Evolutionary conservation across 805 yeast genomes (phyloP), one percentile per base, ranked within the genome.

Genomic region (Brettanomyces nanus): DNA sequence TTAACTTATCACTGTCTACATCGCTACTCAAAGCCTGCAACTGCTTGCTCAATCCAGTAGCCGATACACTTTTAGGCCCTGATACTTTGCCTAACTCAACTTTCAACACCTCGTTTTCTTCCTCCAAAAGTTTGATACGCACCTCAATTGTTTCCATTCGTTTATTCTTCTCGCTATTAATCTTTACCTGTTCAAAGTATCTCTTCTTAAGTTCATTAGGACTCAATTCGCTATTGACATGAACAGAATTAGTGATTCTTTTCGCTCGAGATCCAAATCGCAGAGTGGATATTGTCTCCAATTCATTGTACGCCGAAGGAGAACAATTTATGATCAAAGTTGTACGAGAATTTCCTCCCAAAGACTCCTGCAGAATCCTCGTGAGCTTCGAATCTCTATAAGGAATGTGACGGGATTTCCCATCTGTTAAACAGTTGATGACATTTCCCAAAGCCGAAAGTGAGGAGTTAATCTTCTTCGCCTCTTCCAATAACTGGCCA

Each of bases 311-410:
- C 3, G 62, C 51, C 0, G 80, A 65, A 0, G 85, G 81, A 0
- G 92, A 82, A 45, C 92, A 82, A 45, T 80, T 80, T 29, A 85
- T 68, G 14, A 86, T 73, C 34, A 85, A 62, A 2, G 83, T 71
- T 0, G 94, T 86, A 36, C 86, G 65, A 3, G 89, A 77, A 54
- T 85, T 85, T 1, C 95, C 95, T 5, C 94, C 92, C 18, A 85
- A 60, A 0, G 90, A 77, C 46, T 82, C 87, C 52, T 82, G 89
- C 25, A 85, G 58, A 11, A 86, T 76, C 43, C 90, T 66, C 0
- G 95, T 83, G 36, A 85, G 66, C 47, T 81, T 81, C 2, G 94
- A 81, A 48, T 83, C 90, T 40, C 89, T 65, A 46, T 82, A 85
- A 0, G 92, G 87, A 7, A 80, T 62, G 49, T 82, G 85, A 3